Conservation (phyloP, 2,329 filamentous ascomycete genomes). For the Fusarium protoensiforme region DNA sequence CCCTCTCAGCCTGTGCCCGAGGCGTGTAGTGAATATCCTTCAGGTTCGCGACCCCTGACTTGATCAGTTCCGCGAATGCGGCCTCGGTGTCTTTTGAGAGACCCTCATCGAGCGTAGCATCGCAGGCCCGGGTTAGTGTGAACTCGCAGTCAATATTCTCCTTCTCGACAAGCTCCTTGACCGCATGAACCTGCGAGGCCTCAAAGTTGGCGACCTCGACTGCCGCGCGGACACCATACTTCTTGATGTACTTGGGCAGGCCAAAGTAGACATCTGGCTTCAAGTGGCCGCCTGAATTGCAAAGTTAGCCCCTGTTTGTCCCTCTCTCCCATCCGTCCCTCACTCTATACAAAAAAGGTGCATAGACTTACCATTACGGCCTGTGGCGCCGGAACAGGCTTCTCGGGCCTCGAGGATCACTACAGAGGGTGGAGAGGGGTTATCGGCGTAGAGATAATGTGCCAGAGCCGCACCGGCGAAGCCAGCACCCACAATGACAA, state of each 20-base stretch:
- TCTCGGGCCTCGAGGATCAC: neutral
- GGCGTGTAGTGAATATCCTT: neutral
- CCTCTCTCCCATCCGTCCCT: too few species aligned
- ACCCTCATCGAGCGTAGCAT: neutral
- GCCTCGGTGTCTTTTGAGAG: neutral
- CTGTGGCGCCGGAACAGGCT: neutral
- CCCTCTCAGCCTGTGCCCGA: neutral
- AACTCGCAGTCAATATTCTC: neutral
- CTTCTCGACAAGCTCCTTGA: neutral
- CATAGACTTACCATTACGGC: neutral
- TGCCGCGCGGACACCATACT: neutral
- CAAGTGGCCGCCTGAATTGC: neutral
- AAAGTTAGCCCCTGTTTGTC: neutral
- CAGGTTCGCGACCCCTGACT: neutral
- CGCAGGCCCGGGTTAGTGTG: neutral
- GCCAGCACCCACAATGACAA: neutral
- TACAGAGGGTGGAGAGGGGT: neutral
- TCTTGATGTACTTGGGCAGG: neutral
- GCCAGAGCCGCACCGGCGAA: neutral
- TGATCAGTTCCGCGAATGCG: neutral
- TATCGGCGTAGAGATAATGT: neutral
- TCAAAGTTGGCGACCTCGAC: neutral
- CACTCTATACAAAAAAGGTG: too few species aligned
- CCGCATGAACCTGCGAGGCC: neutral
- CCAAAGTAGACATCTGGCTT: neutral